Evolutionary conservation across 345 rosid genomes (phyloP), one percentile per base, ranked within the genome.

Genomic region (Hibiscus tridactylites): DNA sequence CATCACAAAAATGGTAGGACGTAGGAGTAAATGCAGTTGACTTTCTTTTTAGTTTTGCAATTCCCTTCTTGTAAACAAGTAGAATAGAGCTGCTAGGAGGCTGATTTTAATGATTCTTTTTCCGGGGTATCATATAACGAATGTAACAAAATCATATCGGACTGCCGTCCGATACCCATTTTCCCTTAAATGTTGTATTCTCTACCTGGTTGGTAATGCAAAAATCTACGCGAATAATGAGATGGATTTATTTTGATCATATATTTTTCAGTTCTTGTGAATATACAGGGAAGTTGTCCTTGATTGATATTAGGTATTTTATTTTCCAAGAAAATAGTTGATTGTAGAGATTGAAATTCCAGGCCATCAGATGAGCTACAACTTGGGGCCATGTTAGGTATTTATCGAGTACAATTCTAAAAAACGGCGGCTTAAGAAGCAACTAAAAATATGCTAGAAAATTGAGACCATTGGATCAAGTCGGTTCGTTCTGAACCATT

Each of bases 1-100:
- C 56, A 58, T 71, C 33, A 13, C 50, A 65, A 71, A 58, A 58
- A 57, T 3, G 53, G 37, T 71, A 78, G 59, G 26, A 54, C 59
- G 8, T 19, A 19, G 35, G 65, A 71, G 73, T 58, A 56, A 53
- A 42, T 73, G 72, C 70, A 71, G 50, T 66, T 65, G 74, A 28
- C 65, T 66, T 60, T 73, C 29, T 6, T 52, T 60, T 50, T 64
- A 50, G 61, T 75, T 57, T 47, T 58, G 5, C 16, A 16, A 47
- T 15, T 15, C 16, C 4, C 44, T 68, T 28, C 13, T 47, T 47
- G 39, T 68, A 68, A 50, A 68, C 44, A 29, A 50, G 26, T 49
- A 68, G 44, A 29, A 28, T 16, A 68, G 44, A 50, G 16, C 16
- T 29, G 59, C 44, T 68, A 50, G 59, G 16, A 47, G 58, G 17